Conservation (phyloP, 2,329 filamentous ascomycete genomes). For the Phialophora expanda region DNA sequence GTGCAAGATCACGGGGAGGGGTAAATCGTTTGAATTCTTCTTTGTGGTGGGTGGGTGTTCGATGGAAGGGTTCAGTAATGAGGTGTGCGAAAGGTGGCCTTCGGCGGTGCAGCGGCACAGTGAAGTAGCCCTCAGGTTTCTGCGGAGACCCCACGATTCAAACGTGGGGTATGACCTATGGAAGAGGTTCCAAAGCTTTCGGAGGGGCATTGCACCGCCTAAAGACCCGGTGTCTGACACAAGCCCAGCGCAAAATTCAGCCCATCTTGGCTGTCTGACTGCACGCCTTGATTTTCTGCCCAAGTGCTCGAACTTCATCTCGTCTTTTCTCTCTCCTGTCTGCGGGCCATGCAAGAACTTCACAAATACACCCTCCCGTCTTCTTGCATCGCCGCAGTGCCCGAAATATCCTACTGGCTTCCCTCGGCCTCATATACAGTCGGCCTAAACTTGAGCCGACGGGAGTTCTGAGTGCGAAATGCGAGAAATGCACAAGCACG, state of each 20-base stretch:
- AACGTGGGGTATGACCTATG: slow-evolving; percentile 24
- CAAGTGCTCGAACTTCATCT: background rate
- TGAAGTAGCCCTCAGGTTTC: slow-evolving; percentile 7
- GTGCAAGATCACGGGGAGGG: background rate
- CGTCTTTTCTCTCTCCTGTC: background rate
- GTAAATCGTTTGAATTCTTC: background rate
- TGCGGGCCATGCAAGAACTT: background rate
- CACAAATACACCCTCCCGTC: background rate
- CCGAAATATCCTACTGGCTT: background rate
- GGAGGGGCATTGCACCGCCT: background rate
- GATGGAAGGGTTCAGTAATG: background rate
- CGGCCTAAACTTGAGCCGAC: background rate
- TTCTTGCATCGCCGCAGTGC: background rate
- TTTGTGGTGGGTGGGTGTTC: background rate
- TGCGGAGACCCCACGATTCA: slow-evolving; percentile 34
- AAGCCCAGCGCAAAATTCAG: background rate
- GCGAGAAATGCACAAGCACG: background rate
- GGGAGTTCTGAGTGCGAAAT: background rate
- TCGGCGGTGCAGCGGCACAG: background rate
- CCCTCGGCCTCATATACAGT: background rate
- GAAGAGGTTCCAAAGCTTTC: background rate
- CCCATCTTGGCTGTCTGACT: background rate
- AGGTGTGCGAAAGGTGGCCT: slow-evolving; percentile 11
- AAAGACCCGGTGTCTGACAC: background rate
- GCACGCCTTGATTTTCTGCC: background rate